Percentiles rank a stretch among this genome's conserved stretches.
Evolutionary conservation across 176 grass and related monocot genomes (phyloP).

Genomic region (Ensete glaucum): DNA sequence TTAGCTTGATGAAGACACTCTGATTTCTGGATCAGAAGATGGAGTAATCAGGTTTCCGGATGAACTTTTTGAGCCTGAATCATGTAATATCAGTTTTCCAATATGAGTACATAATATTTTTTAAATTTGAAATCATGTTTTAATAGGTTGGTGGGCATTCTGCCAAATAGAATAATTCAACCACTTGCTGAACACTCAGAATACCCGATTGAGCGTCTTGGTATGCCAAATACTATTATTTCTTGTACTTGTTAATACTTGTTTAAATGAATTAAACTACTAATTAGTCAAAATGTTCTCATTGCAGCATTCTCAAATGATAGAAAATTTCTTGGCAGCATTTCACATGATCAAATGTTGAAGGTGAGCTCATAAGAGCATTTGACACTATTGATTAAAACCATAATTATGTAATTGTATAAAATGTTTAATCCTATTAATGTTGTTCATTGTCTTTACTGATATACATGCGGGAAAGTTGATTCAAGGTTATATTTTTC

Average conservation of each 20-base stretch:
- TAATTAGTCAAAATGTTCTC: neutral
- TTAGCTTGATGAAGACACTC: slow-evolving; percentile 86
- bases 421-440: too few species aligned
- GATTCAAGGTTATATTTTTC: neutral
- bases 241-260: neutral
- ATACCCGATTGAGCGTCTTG: slow-evolving; percentile 80
- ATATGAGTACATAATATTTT: neutral
- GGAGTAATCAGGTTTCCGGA: slow-evolving; percentile 65
- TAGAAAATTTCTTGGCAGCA: slow-evolving; percentile 67
- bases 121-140: neutral
- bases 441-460: neutral
- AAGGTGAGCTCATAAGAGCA: slow-evolving; percentile 41
- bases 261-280: too few species aligned
- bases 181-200: slow-evolving; percentile 93
- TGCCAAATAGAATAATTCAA: slow-evolving; percentile 85
- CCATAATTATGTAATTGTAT: neutral
- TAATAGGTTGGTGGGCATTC: slow-evolving; percentile 72
- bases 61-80: neutral
- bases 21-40: slow-evolving; percentile 77
- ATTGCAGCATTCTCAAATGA: slow-evolving; percentile 66
- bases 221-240: slow-evolving; percentile 25
- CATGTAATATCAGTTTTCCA: slow-evolving; percentile 15
- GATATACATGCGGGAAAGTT: neutral
- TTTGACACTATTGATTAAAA: slow-evolving; percentile 1
- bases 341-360: slow-evolving; percentile 89